A percentile compares a stretch with the other conserved stretches of the same genome.
phyloP scores from a whole-genome alignment of 2,329 filamentous ascomycete genomes.

The Onygenales sp. region DNA sequence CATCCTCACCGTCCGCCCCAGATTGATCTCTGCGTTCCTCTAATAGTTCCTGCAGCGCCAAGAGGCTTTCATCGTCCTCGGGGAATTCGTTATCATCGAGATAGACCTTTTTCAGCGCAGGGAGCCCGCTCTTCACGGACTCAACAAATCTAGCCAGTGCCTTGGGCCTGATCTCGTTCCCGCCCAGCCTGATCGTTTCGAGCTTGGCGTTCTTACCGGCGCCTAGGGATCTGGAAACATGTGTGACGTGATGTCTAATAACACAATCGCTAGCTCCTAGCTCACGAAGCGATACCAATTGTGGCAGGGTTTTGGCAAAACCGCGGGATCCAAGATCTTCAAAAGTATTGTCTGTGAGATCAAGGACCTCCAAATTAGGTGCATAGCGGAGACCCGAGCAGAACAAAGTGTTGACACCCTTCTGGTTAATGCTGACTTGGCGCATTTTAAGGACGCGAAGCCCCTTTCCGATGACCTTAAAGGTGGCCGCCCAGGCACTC shows the following conservation, averaged over 20 bases:
- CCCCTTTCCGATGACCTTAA: constrained; percentile 65
- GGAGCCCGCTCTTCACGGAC: constrained; percentile 60
- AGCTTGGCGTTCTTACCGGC: constrained; percentile 70
- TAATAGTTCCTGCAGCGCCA: constrained; percentile 59
- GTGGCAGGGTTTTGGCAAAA: constrained; percentile 62
- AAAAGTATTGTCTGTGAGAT: constrained; percentile 97
- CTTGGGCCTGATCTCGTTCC: constrained; percentile 80
- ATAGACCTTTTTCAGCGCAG: constrained; percentile 73
- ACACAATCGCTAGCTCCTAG: constrained; percentile 85
- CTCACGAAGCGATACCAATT: constrained; percentile 69
- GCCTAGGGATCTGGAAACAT: constrained; percentile 63
- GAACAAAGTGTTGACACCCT: constrained; percentile 77
- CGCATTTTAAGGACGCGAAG: constrained; percentile 92
- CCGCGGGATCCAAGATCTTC: constrained; percentile 70
- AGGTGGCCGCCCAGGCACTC: constrained; percentile 86
- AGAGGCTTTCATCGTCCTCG: constrained; percentile 69
- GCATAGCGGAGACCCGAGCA: constrained; percentile 67
- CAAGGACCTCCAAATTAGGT: constrained; percentile 61
- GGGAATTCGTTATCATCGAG: constrained; percentile 93
- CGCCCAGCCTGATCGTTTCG: constrained; percentile 75
- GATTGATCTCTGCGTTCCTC: constrained; percentile 68
- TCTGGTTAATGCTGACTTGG: constrained; percentile 92
- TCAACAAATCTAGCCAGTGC: constrained; percentile 63
- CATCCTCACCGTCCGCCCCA: constrained; percentile 52
- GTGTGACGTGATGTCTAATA: constrained; percentile 64